Evolutionary conservation across 805 yeast genomes (phyloP).

Genomic region (Monosporozyma siamensis): DNA sequence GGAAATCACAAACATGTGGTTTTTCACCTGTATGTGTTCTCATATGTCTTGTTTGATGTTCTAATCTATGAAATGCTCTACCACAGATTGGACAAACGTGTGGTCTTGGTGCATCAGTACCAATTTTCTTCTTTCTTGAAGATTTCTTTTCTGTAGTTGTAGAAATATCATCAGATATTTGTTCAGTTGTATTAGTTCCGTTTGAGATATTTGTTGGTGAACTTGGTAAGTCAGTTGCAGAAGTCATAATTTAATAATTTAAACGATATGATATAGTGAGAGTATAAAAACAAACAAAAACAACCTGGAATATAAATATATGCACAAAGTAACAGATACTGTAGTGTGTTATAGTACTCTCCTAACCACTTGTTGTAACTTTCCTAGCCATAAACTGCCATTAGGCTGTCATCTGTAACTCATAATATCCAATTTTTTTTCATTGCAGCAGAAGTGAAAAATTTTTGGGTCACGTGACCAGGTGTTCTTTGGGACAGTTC

Average conservation of each 20-base stretch:
- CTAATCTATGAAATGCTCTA: slow-evolving; percentile 65
- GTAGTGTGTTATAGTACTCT: neutral
- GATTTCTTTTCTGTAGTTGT: neutral
- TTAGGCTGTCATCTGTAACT: no score
- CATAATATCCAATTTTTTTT: neutral
- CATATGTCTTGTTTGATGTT: slow-evolving; percentile 71
- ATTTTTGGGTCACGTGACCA: neutral
- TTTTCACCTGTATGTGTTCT: slow-evolving; percentile 77
- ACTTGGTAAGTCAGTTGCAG: neutral
- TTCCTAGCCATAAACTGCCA: neutral
- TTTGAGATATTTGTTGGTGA: neutral
- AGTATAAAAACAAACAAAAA: neutral
- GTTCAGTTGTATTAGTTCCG: neutral
- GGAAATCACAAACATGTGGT: slow-evolving; percentile 67
- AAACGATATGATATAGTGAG: no score
- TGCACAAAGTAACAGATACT: neutral
- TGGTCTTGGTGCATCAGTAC: slow-evolving; percentile 38
- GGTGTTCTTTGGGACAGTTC: no score
- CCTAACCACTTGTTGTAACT: no score
- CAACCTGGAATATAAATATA: neutral
- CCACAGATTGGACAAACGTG: slow-evolving; percentile 68
- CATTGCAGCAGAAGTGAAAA: neutral
- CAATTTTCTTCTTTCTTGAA: slow-evolving; percentile 5
- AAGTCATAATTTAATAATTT: neutral
- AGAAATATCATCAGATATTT: neutral